phyloP scores from a whole-genome alignment of 1,139 yeast species.

The Yamadazyma jaroonii region DNA sequence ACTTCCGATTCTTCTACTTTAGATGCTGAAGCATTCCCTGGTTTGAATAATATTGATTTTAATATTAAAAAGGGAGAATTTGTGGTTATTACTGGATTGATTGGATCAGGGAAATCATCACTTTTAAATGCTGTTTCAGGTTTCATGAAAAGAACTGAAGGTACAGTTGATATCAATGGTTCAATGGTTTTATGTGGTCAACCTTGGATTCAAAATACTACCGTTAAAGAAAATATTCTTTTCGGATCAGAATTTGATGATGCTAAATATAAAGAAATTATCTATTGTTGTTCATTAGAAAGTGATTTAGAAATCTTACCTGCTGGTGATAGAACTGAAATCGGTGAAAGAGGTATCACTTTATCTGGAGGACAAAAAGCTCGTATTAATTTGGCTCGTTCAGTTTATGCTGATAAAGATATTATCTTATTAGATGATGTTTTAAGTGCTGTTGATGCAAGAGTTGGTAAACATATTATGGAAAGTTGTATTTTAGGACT shows the following conservation, averaged over 20 bases:
- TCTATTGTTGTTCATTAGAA: conserved; percentile 35
- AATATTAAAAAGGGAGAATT: conserved; percentile 55
- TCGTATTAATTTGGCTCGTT: conserved; percentile 44
- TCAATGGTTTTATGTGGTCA: conserved; percentile 46
- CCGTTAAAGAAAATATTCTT: conserved; percentile 38
- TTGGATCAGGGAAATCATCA: conserved; percentile 74
- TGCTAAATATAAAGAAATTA: conserved; percentile 24
- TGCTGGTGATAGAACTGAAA: conserved; percentile 45
- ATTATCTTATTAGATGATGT: conserved; percentile 46
- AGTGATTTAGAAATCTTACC: conserved; percentile 37
- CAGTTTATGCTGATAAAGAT: conserved; percentile 40
- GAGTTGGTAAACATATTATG: conserved; percentile 47
- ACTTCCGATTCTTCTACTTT: conserved; percentile 3
- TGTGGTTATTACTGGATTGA: conserved; percentile 66
- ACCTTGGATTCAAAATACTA: conserved; percentile 47
- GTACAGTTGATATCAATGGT: conserved; percentile 40
- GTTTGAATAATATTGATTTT: conserved; percentile 35
- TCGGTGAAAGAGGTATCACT: conserved; percentile 49
- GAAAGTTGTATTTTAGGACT: conserved; percentile 34
- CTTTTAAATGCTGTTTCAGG: conserved; percentile 56
- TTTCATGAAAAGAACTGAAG: conserved; percentile 44
- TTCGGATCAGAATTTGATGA: conserved; percentile 30
- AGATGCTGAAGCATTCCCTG: conserved; percentile 8
- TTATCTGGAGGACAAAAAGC: conserved; percentile 52
- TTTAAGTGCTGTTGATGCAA: conserved; percentile 49